Conservation (phyloP, 2,329 filamentous ascomycete species). For the Elsinoe fawcettii region DNA sequence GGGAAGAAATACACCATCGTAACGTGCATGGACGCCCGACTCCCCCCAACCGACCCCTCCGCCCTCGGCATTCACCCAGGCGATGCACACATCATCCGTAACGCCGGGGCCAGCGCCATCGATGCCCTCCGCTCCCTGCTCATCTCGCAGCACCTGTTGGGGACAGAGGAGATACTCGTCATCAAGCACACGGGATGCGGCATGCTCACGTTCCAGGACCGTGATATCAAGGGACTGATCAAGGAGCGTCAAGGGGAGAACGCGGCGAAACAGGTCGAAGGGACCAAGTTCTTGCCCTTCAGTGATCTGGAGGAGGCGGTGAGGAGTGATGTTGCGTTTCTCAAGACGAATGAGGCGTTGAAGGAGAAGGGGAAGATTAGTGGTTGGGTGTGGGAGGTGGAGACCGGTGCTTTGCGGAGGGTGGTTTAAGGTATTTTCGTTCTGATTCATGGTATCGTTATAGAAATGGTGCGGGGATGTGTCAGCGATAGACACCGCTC, state of each 20-base stretch:
- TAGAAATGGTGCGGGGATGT: background rate
- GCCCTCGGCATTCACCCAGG: slow-evolving; percentile 65
- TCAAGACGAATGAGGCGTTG: slow-evolving; percentile 54
- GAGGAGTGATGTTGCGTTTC: slow-evolving; percentile 54
- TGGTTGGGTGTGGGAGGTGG: slow-evolving; percentile 72
- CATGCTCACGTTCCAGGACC: slow-evolving; percentile 50
- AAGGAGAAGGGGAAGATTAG: slow-evolving; percentile 53
- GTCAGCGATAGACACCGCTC: slow-evolving; percentile 26
- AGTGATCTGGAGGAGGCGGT: slow-evolving; percentile 57
- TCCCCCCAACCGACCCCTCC: slow-evolving; percentile 50
- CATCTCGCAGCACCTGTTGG: slow-evolving; percentile 71
- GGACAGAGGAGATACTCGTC: slow-evolving; percentile 65
- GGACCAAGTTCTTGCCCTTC: slow-evolving; percentile 59
- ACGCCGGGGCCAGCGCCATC: slow-evolving; percentile 45
- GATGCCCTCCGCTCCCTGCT: slow-evolving; percentile 68
- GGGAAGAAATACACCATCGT: slow-evolving; percentile 60
- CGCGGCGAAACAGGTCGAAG: background rate
- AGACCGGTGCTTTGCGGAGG: slow-evolving; percentile 56
- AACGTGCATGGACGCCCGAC: slow-evolving; percentile 76
- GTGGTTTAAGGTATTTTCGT: slow-evolving; percentile 37
- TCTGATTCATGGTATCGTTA: background rate
- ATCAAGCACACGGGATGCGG: slow-evolving; percentile 70
- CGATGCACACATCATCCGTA: slow-evolving; percentile 66
- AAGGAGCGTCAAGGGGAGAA: background rate
- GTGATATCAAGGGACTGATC: slow-evolving; percentile 2